A percentile compares a stretch with the other conserved stretches of the same genome.
phyloP scores from a whole-genome alignment of 2,329 filamentous ascomycete species.

The Coniella lustricola region DNA sequence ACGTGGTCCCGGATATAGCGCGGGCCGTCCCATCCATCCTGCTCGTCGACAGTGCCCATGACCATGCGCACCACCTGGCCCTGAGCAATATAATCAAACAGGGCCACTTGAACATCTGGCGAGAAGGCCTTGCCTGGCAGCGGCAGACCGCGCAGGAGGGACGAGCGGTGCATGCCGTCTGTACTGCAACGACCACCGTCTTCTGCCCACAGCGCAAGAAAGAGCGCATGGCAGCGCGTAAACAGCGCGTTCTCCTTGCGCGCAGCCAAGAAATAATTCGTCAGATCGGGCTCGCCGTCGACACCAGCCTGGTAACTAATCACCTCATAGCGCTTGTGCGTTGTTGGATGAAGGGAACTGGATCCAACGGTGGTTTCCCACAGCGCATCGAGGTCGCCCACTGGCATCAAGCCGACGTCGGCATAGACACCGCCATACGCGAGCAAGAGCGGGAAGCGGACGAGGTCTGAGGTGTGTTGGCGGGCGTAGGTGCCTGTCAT shows the following conservation, averaged over 20 bases:
- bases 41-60: slow-evolving; percentile 43
- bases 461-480: slow-evolving; percentile 52
- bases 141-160: slow-evolving; percentile 38
- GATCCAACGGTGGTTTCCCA: slow-evolving; percentile 44
- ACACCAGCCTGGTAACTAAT: slow-evolving; percentile 38
- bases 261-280: slow-evolving; percentile 41
- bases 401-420: slow-evolving; percentile 49
- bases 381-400: slow-evolving; percentile 47
- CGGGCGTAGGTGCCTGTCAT: slow-evolving; percentile 41
- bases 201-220: slow-evolving; percentile 45
- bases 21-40: slow-evolving; percentile 47
- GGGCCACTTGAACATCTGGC: slow-evolving; percentile 33
- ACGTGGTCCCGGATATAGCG: slow-evolving; percentile 41
- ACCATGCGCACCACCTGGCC: slow-evolving; percentile 45
- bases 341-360: slow-evolving; percentile 17
- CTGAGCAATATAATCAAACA: slow-evolving; percentile 53
- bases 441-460: slow-evolving; percentile 49
- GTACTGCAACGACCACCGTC: slow-evolving; percentile 37
- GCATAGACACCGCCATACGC: slow-evolving; percentile 51
- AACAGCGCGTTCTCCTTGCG: slow-evolving; percentile 39
- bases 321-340: slow-evolving; percentile 37
- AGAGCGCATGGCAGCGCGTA: slow-evolving; percentile 36
- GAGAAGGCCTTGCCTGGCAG: slow-evolving; percentile 30
- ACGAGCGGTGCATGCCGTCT: slow-evolving; percentile 41
- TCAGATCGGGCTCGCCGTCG: slow-evolving; percentile 27